phyloP scores from a whole-genome alignment of 345 rosid species.

The Adansonia digitata region DNA sequence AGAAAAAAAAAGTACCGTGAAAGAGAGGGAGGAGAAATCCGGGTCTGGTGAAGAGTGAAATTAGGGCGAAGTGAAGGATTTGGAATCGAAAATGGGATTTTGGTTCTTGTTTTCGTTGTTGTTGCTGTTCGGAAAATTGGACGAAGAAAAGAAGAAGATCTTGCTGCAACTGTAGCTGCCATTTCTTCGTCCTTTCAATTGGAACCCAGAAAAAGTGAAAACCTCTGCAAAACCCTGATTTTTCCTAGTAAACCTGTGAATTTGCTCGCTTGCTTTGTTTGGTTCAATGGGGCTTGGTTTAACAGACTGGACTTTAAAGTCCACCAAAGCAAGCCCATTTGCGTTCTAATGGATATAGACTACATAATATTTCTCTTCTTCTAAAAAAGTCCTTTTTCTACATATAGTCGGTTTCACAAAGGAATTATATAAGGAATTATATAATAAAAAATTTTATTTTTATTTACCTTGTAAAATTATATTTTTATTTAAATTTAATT shows the following conservation, averaged over 20 bases:
- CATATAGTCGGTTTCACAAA: too few species aligned
- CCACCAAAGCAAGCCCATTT: background rate
- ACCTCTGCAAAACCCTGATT: constrained; percentile 38
- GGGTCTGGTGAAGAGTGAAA: constrained; percentile 27
- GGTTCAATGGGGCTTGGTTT: background rate
- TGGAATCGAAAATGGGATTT: constrained; percentile 28
- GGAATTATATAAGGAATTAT: too few species aligned
- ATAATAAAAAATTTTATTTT: too few species aligned
- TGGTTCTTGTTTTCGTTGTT: constrained; percentile 16
- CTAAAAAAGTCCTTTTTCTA: too few species aligned
- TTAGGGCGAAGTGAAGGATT: constrained; percentile 28
- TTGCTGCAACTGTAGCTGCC: constrained; percentile 43
- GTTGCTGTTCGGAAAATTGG: constrained; percentile 30
- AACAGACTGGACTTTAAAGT: background rate
- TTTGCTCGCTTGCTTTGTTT: background rate
- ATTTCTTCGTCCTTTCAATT: constrained; percentile 16
- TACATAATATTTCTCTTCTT: background rate
- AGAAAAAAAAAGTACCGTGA: constrained; percentile 19
- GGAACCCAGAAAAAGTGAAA: constrained; percentile 13
- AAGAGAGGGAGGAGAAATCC: constrained; percentile 24
- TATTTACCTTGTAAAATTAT: too few species aligned
- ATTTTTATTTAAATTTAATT: too few species aligned
- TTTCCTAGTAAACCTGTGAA: background rate
- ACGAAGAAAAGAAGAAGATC: constrained; percentile 41
- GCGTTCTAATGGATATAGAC: background rate